Evolutionary conservation across 148 eudicot species (phyloP).

Genomic region (Rhododendron ovatum): DNA sequence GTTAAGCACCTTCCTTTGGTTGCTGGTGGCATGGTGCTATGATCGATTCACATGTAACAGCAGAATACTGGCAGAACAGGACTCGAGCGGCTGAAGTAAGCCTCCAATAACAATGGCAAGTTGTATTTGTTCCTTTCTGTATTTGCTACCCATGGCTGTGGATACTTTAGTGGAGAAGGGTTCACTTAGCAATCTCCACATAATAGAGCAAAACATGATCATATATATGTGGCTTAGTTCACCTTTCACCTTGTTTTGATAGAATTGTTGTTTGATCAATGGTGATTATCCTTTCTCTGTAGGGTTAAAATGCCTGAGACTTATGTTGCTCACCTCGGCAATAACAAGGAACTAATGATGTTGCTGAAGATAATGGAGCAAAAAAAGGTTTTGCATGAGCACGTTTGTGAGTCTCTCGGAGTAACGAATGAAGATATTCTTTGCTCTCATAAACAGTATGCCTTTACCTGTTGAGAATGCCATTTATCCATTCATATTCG

Average conservation of each 20-base stretch:
- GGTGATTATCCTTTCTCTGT: constrained; percentile 13
- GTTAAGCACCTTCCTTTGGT: constrained; percentile 92
- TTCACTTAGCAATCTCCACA: neutral
- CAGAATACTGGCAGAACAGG: constrained; percentile 95
- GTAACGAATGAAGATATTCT: constrained; percentile 84
- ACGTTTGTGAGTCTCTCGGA: constrained; percentile 90
- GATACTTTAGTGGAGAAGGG: neutral
- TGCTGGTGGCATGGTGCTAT: constrained; percentile 64
- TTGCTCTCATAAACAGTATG: constrained; percentile 87
- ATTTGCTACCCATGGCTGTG: neutral
- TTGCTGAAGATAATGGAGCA: constrained; percentile 86
- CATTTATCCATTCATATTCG: neutral
- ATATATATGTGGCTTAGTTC: constrained; percentile 3
- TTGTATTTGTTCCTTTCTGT: neutral
- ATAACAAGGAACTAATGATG: constrained; percentile 93
- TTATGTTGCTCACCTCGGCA: constrained; percentile 97
- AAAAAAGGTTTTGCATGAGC: constrained; percentile 85
- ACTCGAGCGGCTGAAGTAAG: constrained; percentile 89
- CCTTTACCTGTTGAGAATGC: neutral
- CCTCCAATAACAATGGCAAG: neutral
- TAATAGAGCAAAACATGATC: neutral
- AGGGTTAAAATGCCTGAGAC: constrained; percentile 94
- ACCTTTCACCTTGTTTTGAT: neutral
- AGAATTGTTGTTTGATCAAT: neutral
- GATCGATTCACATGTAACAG: constrained; percentile 93